Evolutionary conservation across 257 asterid genomes (phyloP).

Genomic region (Phtheirospermum japonicum): DNA sequence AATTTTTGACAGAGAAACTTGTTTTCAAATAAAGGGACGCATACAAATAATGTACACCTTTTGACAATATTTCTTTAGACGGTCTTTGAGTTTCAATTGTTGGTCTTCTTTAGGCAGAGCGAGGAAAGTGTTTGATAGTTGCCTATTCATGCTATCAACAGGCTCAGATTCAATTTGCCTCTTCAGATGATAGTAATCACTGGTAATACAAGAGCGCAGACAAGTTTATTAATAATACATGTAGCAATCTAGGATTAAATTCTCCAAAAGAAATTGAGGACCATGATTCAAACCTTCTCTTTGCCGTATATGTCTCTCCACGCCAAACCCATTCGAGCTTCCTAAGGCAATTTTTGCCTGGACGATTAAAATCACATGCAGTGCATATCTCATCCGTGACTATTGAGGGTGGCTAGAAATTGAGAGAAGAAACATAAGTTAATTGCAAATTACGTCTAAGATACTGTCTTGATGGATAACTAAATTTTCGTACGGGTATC

Average conservation of each 20-base stretch:
- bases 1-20: constrained; percentile 24
- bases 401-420: constrained; percentile 86
- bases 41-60: constrained; percentile 50
- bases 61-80: constrained; percentile 94
- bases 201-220: constrained; percentile 36
- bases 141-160: constrained; percentile 58
- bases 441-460: constrained; percentile 24
- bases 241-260: constrained; percentile 23
- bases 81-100: constrained; percentile 84
- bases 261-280: constrained; percentile 24
- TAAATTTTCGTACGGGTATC: constrained; percentile 18
- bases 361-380: constrained; percentile 98
- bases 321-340: constrained; percentile 99
- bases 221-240: constrained; percentile 21
- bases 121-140: constrained; percentile 67
- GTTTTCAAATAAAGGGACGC: constrained; percentile 23
- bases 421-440: constrained; percentile 33
- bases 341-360: constrained; percentile 93
- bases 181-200: constrained; percentile 89
- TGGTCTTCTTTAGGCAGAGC: constrained; percentile 91
- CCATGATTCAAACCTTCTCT: constrained; percentile 67
- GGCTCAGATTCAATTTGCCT: constrained; percentile 97
- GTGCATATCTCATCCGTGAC: constrained; percentile 97
- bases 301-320: constrained; percentile 93
- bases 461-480: constrained; percentile 23